Base-by-base conservation (phyloP, 768 basidiomycete genomes). In the Cubamyces lactineus region DNA sequence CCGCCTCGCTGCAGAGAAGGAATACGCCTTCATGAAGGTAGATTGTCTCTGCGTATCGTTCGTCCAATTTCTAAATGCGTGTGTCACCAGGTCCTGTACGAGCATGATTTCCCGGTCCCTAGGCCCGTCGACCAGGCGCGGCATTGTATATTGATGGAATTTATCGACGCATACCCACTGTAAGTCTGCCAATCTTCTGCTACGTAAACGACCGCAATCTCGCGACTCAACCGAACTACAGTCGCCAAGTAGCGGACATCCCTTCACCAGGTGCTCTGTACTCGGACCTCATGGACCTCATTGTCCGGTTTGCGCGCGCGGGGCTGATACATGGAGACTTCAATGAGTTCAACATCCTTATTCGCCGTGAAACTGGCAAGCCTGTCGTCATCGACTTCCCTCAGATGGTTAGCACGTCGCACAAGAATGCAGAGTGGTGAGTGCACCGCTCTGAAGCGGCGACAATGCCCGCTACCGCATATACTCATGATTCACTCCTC, bases 301-400 rank as follows among this genome's bases (percentile, higher is more conserved):
- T 98, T 71, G 94, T 98, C 59, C 92, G 94, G 55, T 90, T 98
- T 70, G 96, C 96, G 5, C 87, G 85, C 40, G 86, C 91, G 16
- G 97, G 97, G 5, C 83, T 99, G n/a, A 98, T 99, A 53, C 97
- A 99, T 70, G 96, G 97, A 43, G 97, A 99, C 69, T 99, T 92
- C 77, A 99, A 99, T 77, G 97, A 99, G 72, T 99, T 98, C 80
- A 98, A 99, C 74, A 95, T 99, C 66, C 86, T 99, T 63, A 94
- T 99, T 68, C 84, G 84, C 40, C 85, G 91, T 48, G 87, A 88
- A 55, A 79, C 75, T 47, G 84, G 84, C 12, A 87, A 93, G 68
- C 92, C 96, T 7, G 76, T 98, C 54, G 86, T 99, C 45, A 99
- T 99, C 69, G 97, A 99, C 78, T 99, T 99, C 73, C 97, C 97